Evolutionary conservation across 23 red algal genomes (phyloP), one percentile per base, ranked within the genome.

Genomic region (Cyanidium caldarium): DNA sequence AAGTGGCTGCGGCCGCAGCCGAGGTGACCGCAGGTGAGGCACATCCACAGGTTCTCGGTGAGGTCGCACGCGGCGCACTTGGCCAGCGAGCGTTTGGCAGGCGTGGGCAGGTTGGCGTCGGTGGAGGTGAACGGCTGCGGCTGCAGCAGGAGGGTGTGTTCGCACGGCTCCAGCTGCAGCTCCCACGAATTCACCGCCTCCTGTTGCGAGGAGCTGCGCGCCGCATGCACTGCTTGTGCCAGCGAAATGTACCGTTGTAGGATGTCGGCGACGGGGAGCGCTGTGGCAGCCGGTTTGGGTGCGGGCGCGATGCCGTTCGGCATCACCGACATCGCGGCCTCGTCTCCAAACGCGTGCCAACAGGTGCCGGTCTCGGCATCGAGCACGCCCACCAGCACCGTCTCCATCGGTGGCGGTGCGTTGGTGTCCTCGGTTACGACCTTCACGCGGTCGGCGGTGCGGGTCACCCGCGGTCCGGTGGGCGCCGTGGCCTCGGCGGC

Each of bases 31-130:
- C 69, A 73, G 1, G 72, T 72, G 25, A 96, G 69, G 46, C 86
- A 87, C 33, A 96, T 68, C 91, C 91, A 96, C 28, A 96, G 77
- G 73, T 96, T 96, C 35, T 88, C 85, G 1, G 37, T 87, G 21
- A 51, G 39, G 0, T 83, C 91, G 20, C 79, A 85, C 37, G 86
- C 75, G 34, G 80, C 73, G 68, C 91, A 96, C 46, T 61, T 61
- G 19, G 51, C 51, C 10, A 28, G 7, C 10, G 51, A 61, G 31
- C 51, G 51, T 10, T 5, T 61, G n/a, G n/a, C n/a, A n/a, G n/a
- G n/a, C n/a, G n/a, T n/a, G n/a, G n/a, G n/a, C 10, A 61, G 51
- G n/a, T 16, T 10, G 7, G 23, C 21, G 31, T 61, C 51, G 10
- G 31, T 5, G 10, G 19, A 5, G 13, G 21, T 61, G 7, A 10